phyloP scores from a whole-genome alignment of 805 yeast genomes.

The Brettanomyces nanus region DNA sequence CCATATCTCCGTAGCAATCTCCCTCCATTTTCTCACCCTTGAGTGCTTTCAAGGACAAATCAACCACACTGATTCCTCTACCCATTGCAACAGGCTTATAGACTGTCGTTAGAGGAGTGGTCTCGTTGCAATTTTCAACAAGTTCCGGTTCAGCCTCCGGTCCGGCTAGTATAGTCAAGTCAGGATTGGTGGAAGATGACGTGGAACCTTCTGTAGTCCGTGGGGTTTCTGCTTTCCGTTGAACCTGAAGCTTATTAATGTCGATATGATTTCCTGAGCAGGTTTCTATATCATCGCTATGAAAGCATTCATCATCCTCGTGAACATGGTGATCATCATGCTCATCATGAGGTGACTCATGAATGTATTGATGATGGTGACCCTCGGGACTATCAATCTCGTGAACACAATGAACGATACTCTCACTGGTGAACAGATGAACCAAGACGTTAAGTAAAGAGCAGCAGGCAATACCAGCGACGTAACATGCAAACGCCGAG shows the following conservation, averaged over 20 bases:
- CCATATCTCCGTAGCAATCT: conserved; percentile 26
- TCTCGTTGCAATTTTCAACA: background rate
- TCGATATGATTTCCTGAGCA: background rate
- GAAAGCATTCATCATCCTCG: background rate
- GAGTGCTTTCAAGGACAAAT: conserved; percentile 23
- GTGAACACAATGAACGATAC: conserved; percentile 82
- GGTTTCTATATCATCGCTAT: background rate
- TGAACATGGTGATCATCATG: background rate
- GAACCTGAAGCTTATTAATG: too few species aligned
- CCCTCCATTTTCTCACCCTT: conserved; percentile 23
- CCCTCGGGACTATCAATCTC: conserved; percentile 26
- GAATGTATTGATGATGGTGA: conserved; percentile 20
- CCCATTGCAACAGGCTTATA: too few species aligned
- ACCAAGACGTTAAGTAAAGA: conserved; percentile 52
- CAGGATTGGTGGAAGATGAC: background rate
- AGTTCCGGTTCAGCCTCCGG: background rate
- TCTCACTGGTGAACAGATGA: conserved; percentile 70
- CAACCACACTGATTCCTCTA: conserved; percentile 21
- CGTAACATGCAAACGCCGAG: conserved; percentile 32
- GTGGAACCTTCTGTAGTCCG: background rate
- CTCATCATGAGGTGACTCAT: conserved; percentile 2
- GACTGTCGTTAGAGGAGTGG: background rate
- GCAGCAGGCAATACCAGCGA: conserved; percentile 55
- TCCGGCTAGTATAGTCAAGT: background rate
- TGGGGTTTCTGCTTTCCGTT: background rate